phyloP scores from a whole-genome alignment of 306 rosid species.

The Gastrolobium bilobum region DNA sequence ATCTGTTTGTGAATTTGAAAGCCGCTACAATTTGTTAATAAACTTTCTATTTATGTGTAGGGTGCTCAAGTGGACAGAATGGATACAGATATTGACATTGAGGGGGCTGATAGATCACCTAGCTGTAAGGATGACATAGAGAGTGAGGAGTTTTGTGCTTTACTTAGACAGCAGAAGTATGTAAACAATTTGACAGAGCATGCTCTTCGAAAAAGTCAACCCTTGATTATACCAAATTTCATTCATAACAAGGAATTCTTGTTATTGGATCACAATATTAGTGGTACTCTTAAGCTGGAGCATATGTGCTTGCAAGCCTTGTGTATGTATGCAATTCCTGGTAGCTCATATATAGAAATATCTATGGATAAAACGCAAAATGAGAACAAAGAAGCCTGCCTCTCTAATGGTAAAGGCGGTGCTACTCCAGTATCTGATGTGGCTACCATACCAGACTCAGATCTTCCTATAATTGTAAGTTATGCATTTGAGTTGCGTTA shows the following conservation, averaged over 20 bases:
- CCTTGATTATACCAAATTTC: slow-evolving; percentile 76
- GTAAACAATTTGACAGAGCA: slow-evolving; percentile 78
- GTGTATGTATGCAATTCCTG: slow-evolving; percentile 71
- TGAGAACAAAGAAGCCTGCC: slow-evolving; percentile 59
- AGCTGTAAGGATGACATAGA: slow-evolving; percentile 59
- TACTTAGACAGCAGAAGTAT: slow-evolving; percentile 81
- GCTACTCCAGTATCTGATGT: slow-evolving; percentile 53
- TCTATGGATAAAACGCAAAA: slow-evolving; percentile 60
- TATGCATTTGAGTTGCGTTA: slow-evolving; percentile 28
- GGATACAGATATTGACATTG: slow-evolving; percentile 59
- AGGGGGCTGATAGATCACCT: slow-evolving; percentile 63
- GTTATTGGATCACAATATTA: slow-evolving; percentile 59
- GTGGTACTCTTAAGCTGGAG: slow-evolving; percentile 72
- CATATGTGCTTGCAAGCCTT: slow-evolving; percentile 87
- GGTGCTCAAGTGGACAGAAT: slow-evolving; percentile 76
- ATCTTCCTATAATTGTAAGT: slow-evolving; percentile 80
- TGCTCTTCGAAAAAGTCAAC: slow-evolving; percentile 89
- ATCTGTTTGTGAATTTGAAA: slow-evolving; percentile 28
- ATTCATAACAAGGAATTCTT: slow-evolving; percentile 66
- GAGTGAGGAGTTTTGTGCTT: slow-evolving; percentile 64
- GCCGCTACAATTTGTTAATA: not conserved
- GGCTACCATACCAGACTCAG: slow-evolving; percentile 60
- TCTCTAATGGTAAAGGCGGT: slow-evolving; percentile 58
- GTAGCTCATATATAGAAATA: slow-evolving; percentile 63
- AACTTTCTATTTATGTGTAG: slow-evolving; percentile 58